Evolutionary conservation across 2,329 filamentous ascomycete genomes (phyloP).

Genomic region (Aciculosporium take): DNA sequence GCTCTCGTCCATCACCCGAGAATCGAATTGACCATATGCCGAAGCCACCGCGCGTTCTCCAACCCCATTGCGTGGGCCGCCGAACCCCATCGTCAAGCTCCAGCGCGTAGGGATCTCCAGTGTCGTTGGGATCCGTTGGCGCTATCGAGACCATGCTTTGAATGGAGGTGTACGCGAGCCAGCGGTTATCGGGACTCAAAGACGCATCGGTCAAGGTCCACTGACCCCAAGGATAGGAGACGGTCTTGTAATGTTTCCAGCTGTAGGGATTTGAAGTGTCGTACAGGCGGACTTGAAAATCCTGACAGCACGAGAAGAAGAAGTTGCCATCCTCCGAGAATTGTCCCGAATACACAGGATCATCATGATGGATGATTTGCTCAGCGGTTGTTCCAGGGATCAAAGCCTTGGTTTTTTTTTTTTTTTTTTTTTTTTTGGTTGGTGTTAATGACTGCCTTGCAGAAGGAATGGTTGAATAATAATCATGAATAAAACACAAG

Average conservation of each 20-base stretch:
- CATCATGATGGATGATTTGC: slow-evolving; percentile 74
- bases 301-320: slow-evolving; percentile 83
- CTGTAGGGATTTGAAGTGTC: slow-evolving; percentile 90
- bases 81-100: slow-evolving; percentile 38
- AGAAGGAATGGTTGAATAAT: too few relatives aligned
- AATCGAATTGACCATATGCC: slow-evolving; percentile 85
- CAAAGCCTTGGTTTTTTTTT: too few relatives aligned
- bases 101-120: slow-evolving; percentile 64
- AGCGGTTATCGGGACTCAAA: slow-evolving; percentile 80
- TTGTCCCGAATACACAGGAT: slow-evolving; percentile 84
- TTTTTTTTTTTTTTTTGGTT: too few relatives aligned
- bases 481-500: too few relatives aligned
- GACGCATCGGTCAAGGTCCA: slow-evolving; percentile 96
- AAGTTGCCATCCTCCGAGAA: slow-evolving; percentile 97
- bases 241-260: slow-evolving; percentile 92
- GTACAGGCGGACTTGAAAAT: slow-evolving; percentile 93
- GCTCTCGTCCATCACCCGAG: slow-evolving; percentile 77
- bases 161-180: slow-evolving; percentile 84
- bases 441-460: not conserved
- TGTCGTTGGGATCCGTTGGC: slow-evolving; percentile 70
- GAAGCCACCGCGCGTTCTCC: slow-evolving; percentile 24
- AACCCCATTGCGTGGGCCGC: slow-evolving; percentile 12
- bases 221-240: slow-evolving; percentile 68
- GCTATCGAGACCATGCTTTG: slow-evolving; percentile 72
- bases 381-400: slow-evolving; percentile 68